These are phyloP conservation scores for Penicillium sp. DNA, from an alignment of 2,329 filamentous ascomycete genomes.

Conservation along the genomic window DNA sequence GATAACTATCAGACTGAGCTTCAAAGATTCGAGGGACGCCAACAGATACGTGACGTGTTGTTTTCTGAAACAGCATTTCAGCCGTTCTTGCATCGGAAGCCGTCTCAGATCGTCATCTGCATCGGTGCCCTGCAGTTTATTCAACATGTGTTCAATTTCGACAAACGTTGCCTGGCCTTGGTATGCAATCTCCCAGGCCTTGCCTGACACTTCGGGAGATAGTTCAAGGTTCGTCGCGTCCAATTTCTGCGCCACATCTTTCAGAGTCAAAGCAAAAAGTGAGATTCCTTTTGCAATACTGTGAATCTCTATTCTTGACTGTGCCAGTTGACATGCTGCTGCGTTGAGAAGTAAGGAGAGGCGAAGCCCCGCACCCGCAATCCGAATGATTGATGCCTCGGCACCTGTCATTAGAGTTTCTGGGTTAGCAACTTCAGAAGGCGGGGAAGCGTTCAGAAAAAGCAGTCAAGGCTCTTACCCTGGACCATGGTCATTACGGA, in stretches of 20 bases:
- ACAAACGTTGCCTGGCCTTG: slow-evolving; percentile 41
- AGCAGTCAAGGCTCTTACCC: not conserved
- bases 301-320: slow-evolving; percentile 41
- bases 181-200: slow-evolving; percentile 39
- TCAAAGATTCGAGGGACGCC: slow-evolving; percentile 42
- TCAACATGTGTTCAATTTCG: slow-evolving; percentile 45
- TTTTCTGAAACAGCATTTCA: slow-evolving; percentile 44
- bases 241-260: slow-evolving; percentile 37
- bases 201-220: slow-evolving; percentile 34
- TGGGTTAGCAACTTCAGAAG: not conserved
- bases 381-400: slow-evolving; percentile 22
- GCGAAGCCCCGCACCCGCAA: slow-evolving; percentile 37
- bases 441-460: not conserved
- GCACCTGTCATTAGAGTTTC: slow-evolving; percentile 7
- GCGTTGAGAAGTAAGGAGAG: slow-evolving; percentile 45
- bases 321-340: slow-evolving; percentile 42
- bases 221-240: slow-evolving; percentile 32
- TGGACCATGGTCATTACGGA: not conserved
- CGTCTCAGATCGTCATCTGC: slow-evolving; percentile 22
- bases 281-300: slow-evolving; percentile 44
- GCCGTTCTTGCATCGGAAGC: slow-evolving; percentile 34
- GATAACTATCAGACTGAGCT: slow-evolving; percentile 43
- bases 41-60: slow-evolving; percentile 44
- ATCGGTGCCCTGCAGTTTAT: slow-evolving; percentile 32
- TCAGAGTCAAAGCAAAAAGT: slow-evolving; percentile 41